Evolutionary conservation across 371 early-diverging fungal species (phyloP).

Genomic region (Mucor lusitanicus): DNA sequence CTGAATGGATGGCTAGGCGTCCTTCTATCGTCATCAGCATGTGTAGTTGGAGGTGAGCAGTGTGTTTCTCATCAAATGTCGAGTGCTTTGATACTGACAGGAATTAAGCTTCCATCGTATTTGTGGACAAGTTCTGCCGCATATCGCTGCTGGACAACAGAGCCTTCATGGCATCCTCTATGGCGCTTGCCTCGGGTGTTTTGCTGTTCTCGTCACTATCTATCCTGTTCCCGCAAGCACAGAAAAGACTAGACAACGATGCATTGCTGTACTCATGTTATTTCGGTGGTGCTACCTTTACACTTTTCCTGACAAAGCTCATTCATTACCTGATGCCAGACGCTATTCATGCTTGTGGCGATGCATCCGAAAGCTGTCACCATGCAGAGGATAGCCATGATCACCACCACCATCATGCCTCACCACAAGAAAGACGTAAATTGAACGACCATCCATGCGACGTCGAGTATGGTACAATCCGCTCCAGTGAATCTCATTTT

Average conservation of each 20-base stretch:
- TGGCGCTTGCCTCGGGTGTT: slow-evolving; percentile 48
- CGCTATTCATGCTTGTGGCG: slow-evolving; percentile 46
- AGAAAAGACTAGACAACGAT: slow-evolving; percentile 24
- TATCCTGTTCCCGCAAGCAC: slow-evolving; percentile 40
- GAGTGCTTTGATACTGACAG: not conserved
- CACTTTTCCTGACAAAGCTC: slow-evolving; percentile 30
- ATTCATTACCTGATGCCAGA: slow-evolving; percentile 41
- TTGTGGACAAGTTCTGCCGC: slow-evolving; percentile 14
- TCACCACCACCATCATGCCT: not conserved
- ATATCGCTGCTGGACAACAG: slow-evolving; percentile 28
- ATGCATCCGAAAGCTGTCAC: slow-evolving; percentile 20
- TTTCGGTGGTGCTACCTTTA: slow-evolving; percentile 35
- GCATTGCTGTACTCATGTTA: slow-evolving; percentile 29
- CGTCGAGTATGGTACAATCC: slow-evolving; percentile 32
- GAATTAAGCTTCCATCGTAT: slow-evolving; percentile 29
- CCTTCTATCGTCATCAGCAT: slow-evolving; percentile 36
- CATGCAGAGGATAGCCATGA: slow-evolving; percentile 5
- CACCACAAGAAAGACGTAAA: slow-evolving; percentile 10
- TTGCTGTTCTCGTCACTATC: slow-evolving; percentile 41
- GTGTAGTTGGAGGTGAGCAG: slow-evolving; percentile 35
- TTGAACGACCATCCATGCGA: slow-evolving; percentile 23
- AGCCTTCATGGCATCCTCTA: slow-evolving; percentile 35
- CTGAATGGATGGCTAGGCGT: slow-evolving; percentile 41
- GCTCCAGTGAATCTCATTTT: slow-evolving; percentile 38
- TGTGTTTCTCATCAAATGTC: not conserved